Conservation (phyloP, 768 basidiomycete genomes). For the Lyophyllum shimeji region DNA sequence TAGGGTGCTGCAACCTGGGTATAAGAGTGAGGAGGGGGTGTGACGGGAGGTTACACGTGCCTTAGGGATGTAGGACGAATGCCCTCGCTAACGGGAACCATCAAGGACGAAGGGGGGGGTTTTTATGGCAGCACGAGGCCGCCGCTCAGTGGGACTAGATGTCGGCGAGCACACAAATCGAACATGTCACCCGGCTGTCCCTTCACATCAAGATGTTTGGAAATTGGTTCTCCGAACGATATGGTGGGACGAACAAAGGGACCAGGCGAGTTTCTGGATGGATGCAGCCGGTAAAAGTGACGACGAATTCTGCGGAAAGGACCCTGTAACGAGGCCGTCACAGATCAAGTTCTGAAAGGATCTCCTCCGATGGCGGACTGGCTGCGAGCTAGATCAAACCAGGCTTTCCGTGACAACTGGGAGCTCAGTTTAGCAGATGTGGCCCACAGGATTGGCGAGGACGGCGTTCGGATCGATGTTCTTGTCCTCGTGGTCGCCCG, state of each 20-base stretch:
- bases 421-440: conserved; percentile 13
- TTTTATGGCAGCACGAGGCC: conserved; percentile 48
- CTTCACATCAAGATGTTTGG: conserved; percentile 27
- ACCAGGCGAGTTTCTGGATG: conserved; percentile 21
- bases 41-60: conserved; percentile 15
- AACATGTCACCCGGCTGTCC: conserved; percentile 31
- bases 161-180: conserved; percentile 33
- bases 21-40: conserved; percentile 18
- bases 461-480: conserved; percentile 32
- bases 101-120: conserved; percentile 25
- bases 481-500: conserved; percentile 26
- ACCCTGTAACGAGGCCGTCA: conserved; percentile 25
- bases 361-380: conserved; percentile 4
- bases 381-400: conserved; percentile 27
- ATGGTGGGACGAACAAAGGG: conserved; percentile 16
- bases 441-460: conserved; percentile 22
- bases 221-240: conserved; percentile 21
- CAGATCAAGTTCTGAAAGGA: conserved; percentile 5
- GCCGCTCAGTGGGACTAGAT: conserved; percentile 33
- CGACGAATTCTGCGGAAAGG: conserved; percentile 22
- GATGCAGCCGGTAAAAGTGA: conserved; percentile 10
- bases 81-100: conserved; percentile 35
- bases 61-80: conserved; percentile 15
- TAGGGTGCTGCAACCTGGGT: conserved; percentile 20
- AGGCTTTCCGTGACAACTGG: conserved; percentile 9